Evolutionary conservation across 1,284 basidiomycete species (phyloP).

Genomic region (Uromyces viciae-fabae): DNA sequence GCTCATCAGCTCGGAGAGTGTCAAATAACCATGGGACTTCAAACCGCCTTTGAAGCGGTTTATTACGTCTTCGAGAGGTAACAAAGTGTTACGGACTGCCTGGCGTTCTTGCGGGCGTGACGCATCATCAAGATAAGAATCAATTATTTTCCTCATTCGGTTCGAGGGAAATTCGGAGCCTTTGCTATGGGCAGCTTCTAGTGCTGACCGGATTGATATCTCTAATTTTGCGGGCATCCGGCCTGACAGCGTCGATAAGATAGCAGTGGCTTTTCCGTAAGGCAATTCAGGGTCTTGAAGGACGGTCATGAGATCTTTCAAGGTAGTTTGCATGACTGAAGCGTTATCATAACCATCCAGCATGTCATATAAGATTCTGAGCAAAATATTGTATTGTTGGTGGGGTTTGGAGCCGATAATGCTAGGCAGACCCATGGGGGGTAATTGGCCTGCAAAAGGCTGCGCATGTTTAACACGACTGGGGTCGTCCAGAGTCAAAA

Average conservation of each 20-base stretch:
- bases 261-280: slow-evolving; percentile 77
- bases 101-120: slow-evolving; percentile 72
- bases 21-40: slow-evolving; percentile 78
- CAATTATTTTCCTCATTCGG: slow-evolving; percentile 72
- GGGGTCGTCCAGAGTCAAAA: slow-evolving; percentile 93
- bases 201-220: slow-evolving; percentile 72
- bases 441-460: slow-evolving; percentile 91
- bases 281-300: slow-evolving; percentile 81
- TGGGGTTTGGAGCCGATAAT: slow-evolving; percentile 87
- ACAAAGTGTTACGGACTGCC: slow-evolving; percentile 71
- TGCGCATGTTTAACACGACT: slow-evolving; percentile 96
- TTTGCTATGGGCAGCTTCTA: slow-evolving; percentile 72
- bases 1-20: slow-evolving; percentile 68
- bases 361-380: slow-evolving; percentile 81
- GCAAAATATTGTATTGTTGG: slow-evolving; percentile 74
- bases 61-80: slow-evolving; percentile 70
- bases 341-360: slow-evolving; percentile 93
- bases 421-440: slow-evolving; percentile 75
- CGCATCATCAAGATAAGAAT: slow-evolving; percentile 77
- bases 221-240: slow-evolving; percentile 90
- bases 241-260: slow-evolving; percentile 83
- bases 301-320: slow-evolving; percentile 75
- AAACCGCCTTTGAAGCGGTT: slow-evolving; percentile 78
- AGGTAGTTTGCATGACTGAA: slow-evolving; percentile 72
- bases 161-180: slow-evolving; percentile 77